Evolutionary conservation across 2,329 filamentous ascomycete genomes (phyloP).

Genomic region (Trematosphaeria pertusa): DNA sequence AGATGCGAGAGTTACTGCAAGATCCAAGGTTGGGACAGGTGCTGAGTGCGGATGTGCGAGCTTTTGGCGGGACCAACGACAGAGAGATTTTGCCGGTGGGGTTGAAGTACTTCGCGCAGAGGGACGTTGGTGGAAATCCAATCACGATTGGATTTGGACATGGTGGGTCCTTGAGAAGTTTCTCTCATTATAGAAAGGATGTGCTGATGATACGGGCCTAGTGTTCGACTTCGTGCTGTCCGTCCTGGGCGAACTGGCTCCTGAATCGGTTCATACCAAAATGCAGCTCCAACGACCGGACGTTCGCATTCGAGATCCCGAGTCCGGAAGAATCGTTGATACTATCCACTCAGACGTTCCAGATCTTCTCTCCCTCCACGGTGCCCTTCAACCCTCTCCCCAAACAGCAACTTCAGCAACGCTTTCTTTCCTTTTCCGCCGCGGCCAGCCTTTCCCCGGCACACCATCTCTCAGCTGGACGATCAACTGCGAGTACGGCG

Average conservation of each 20-base stretch:
- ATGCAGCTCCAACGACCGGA: constrained; percentile 57
- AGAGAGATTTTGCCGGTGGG: constrained; percentile 20
- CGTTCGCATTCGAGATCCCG: constrained; percentile 28
- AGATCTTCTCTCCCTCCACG: constrained; percentile 52
- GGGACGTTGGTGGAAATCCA: constrained; percentile 50
- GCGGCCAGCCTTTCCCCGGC: constrained; percentile 58
- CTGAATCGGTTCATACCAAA: constrained; percentile 42
- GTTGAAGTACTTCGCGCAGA: constrained; percentile 59
- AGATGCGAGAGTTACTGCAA: constrained; percentile 51
- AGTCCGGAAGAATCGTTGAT: constrained; percentile 36
- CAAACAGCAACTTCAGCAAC: constrained; percentile 50
- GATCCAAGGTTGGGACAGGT: constrained; percentile 52
- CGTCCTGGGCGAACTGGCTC: constrained; percentile 55
- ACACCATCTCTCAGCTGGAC: constrained; percentile 58
- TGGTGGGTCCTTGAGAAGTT: constrained; percentile 13
- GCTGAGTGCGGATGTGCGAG: constrained; percentile 38
- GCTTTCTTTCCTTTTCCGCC: constrained; percentile 54
- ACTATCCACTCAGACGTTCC: constrained; percentile 49
- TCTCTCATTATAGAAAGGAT: neutral
- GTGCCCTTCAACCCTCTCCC: constrained; percentile 15
- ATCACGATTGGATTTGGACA: constrained; percentile 46
- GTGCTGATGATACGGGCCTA: constrained; percentile 1
- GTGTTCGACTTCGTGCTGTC: constrained; percentile 54
- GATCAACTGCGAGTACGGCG: constrained; percentile 55
- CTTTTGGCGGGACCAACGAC: constrained; percentile 23